Base-by-base conservation (phyloP, 345 rosid species). In the Gossypium arboreum region DNA sequence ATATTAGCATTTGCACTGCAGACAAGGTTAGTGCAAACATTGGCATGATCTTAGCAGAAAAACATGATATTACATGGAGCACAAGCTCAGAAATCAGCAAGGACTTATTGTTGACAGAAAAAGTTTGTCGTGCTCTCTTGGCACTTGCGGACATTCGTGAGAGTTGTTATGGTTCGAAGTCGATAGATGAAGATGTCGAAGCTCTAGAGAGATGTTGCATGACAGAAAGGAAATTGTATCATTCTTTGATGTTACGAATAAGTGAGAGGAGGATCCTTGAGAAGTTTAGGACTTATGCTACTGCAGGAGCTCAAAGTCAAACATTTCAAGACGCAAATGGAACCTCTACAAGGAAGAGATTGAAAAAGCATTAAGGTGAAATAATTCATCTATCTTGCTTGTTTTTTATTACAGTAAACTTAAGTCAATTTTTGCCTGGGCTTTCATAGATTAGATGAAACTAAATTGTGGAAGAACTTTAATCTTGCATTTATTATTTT, bases 181-280 rank as follows among this genome's bases (percentile, higher is more conserved):
- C 84, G 3, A 68, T 86, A 58, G 75, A 80, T 17, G 86, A 90
- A 58, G 98, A 91, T 72, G 59, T 84, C 6, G 86, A 68, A 79
- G 76, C 83, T 24, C 50, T 89, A 41, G 65, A 81, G 56, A 69
- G 68, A 70, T 86, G 88, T 66, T 54, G 79, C 55, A 24, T 60
- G 15, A 74, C 57, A 63, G 93, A 90, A 47, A 76, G 93, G 73
- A 94, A 90, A 83, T 29, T 85, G 50, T 85, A 85, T 76, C 91
- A 92, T 80, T 88, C 97, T 18, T 62, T 85, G 45, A 72, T 80
- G 65, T 73, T 92, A 77, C 90, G 93, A 22, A 79, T 82, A 45
- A 82, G 97, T 60, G 98, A 94, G 85, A 85, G 97, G 82, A 85
- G 51, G 80, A 89, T 94, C 76, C 81, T 94, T 15, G 87, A 82